A percentile compares a stretch with the other conserved stretches of the same genome.
These are phyloP conservation scores for Sporothrix globosa DNA, from an alignment of 2,329 filamentous ascomycete genomes.

Conservation along the genomic window DNA sequence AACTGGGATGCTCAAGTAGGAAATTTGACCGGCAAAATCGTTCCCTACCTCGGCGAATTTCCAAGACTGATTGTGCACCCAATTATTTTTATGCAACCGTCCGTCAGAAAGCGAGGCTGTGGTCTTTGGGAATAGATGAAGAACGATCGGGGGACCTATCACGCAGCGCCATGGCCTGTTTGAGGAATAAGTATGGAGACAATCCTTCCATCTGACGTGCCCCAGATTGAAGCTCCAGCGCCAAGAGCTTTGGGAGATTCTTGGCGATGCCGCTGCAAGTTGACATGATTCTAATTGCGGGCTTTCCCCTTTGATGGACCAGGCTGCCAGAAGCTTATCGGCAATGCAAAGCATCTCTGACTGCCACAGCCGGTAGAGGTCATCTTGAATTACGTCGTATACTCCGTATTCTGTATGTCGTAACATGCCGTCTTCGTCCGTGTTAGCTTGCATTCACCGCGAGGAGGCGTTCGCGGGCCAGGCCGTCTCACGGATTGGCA, in stretches of 20 bases:
- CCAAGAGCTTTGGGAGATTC: slow-evolving; percentile 20
- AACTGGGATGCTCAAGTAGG: background rate
- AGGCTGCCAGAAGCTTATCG: slow-evolving; percentile 12
- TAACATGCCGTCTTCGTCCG: background rate
- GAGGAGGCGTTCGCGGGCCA: slow-evolving; percentile 3
- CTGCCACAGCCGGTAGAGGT: background rate
- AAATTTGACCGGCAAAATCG: background rate
- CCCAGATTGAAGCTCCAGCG: slow-evolving; percentile 16
- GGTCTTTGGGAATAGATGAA: background rate
- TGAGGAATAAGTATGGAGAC: background rate
- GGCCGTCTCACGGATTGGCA: slow-evolving; percentile 20
- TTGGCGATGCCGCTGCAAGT: slow-evolving; percentile 11
- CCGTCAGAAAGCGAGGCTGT: background rate
- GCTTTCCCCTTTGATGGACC: background rate
- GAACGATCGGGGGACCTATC: background rate
- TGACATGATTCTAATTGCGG: slow-evolving; percentile 4
- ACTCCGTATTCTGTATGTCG: background rate
- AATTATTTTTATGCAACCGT: background rate
- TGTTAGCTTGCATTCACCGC: background rate
- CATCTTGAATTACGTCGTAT: background rate
- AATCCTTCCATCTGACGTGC: slow-evolving; percentile 1
- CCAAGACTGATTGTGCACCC: background rate
- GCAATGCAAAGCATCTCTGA: background rate
- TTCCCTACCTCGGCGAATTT: slow-evolving; percentile 7
- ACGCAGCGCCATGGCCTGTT: background rate